Base-by-base conservation (phyloP, 2,329 filamentous ascomycete genomes). In the Aspergillus ruber region DNA sequence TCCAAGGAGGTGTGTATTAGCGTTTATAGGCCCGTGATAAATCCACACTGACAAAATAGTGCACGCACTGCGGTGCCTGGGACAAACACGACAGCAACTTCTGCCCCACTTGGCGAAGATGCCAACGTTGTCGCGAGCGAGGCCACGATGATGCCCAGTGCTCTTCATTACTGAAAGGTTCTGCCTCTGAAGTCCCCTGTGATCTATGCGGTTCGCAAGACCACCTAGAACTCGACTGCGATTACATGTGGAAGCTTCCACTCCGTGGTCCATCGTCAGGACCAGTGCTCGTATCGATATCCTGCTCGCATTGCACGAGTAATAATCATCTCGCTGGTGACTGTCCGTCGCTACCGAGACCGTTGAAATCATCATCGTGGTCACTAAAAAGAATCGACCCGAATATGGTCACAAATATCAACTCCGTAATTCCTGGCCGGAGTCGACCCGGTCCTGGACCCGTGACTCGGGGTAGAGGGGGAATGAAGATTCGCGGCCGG, bases 221-320 rank as follows among this genome's bases (percentile, higher is more conserved):
- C 7, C 85, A 89, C 56, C 55, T 75, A 7, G 85, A 88, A 59
- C 61, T 70, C 10, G 66, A 76, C 2, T 88, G 85, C 61, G 74
- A 78, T 45, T 69, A 74, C 42, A 67, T 84, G 20, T 88, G 82
- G 82, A 68, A 70, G 48, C 57, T 68, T 10, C 66, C 66, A 8
- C 57, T 46, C 20, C 54, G 53, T 32, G 57, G 59, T 21, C 48
- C 52, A 6, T 48, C 58, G 7, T 46, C 57, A 5, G 58, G 61
- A 5, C 58, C 64, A 6, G 55, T 72, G 9, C 58, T 61, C 9
- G 64, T 74, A 12, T 74, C 71, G 27, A 62, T 75, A 32, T 74
- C 67, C 27, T 75, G 72, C 54, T 64, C 67, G 25, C 58, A 67
- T 46, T 75, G 72, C 56, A 63, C 64, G 27, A 74, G 70, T 55